phyloP scores from a whole-genome alignment of 768 basidiomycete genomes.

The Mycena capillaripes region DNA sequence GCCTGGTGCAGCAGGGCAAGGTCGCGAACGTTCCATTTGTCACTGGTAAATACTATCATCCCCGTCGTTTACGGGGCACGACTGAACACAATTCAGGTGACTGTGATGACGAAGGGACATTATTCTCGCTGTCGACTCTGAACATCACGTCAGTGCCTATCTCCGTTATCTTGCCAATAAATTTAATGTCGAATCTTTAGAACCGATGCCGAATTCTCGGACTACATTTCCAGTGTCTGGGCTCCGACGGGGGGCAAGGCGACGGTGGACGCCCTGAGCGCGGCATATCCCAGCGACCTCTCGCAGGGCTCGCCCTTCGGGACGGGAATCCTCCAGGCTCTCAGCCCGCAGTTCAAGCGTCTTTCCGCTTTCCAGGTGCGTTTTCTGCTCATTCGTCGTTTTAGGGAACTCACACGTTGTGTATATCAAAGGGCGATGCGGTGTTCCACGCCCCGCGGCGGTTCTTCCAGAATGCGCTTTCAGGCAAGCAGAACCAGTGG shows the following conservation, averaged over 20 bases:
- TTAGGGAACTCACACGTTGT: no score
- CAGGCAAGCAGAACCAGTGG: slow-evolving; percentile 56
- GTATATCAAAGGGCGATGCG: slow-evolving; percentile 10
- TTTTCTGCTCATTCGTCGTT: background rate
- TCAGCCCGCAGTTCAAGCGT: slow-evolving; percentile 64
- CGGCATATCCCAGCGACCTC: slow-evolving; percentile 47
- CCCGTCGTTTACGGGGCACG: background rate
- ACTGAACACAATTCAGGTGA: slow-evolving; percentile 49
- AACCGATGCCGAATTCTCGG: slow-evolving; percentile 21
- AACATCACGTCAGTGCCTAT: slow-evolving; percentile 59
- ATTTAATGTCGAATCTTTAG: slow-evolving; percentile 1
- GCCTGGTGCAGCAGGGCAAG: slow-evolving; percentile 55
- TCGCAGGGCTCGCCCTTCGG: slow-evolving; percentile 48
- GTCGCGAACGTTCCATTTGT: slow-evolving; percentile 65
- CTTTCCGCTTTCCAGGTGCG: slow-evolving; percentile 56
- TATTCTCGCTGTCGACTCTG: slow-evolving; percentile 60
- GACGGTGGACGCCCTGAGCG: slow-evolving; percentile 39
- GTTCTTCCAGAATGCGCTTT: slow-evolving; percentile 56
- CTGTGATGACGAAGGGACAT: slow-evolving; percentile 72
- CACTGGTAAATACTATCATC: slow-evolving; percentile 47
- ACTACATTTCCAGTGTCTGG: slow-evolving; percentile 39
- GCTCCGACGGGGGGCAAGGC: slow-evolving; percentile 34
- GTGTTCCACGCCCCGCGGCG: slow-evolving; percentile 62
- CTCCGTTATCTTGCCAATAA: background rate
- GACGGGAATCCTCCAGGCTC: slow-evolving; percentile 46